A percentile compares a stretch with the other conserved stretches of the same genome.
Evolutionary conservation across 2,329 filamentous ascomycete genomes (phyloP).

Genomic region (Beauveria sp.): DNA sequence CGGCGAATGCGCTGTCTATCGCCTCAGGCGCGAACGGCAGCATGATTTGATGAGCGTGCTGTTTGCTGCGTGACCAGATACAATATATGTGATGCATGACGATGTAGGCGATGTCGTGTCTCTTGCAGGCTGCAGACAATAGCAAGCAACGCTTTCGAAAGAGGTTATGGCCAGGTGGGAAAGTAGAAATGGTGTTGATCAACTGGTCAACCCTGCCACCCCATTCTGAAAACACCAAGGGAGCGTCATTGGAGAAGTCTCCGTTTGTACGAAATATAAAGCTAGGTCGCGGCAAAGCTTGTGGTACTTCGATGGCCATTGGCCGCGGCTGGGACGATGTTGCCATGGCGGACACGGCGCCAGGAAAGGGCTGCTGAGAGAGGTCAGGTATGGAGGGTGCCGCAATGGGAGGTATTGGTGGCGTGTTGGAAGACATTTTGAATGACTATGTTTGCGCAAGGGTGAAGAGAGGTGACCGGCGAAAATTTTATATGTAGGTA

Average conservation of each 20-base stretch:
- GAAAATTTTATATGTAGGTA: background rate
- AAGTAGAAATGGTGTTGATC: background rate
- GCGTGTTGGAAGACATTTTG: background rate
- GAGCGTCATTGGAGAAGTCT: background rate
- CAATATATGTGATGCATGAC: conserved; percentile 60
- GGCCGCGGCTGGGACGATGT: background rate
- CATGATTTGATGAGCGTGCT: conserved; percentile 25
- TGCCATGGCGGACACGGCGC: background rate
- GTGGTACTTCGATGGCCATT: background rate
- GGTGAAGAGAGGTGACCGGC: background rate
- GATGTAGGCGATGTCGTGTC: conserved; percentile 56
- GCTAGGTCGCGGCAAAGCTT: background rate
- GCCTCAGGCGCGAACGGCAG: background rate
- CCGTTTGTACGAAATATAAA: background rate
- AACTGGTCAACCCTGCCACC: background rate
- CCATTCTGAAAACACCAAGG: background rate
- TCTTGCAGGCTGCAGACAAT: conserved; percentile 47
- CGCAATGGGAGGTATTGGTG: background rate
- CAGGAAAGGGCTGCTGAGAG: conserved; percentile 1
- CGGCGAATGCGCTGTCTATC: conserved; percentile 27
- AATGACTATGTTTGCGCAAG: background rate
- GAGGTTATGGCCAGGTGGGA: background rate
- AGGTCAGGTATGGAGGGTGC: background rate
- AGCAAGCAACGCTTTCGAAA: conserved; percentile 40
- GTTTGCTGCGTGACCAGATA: conserved; percentile 36